A percentile compares a stretch with the other conserved stretches of the same genome.
Evolutionary conservation across 768 basidiomycete species (phyloP).

Genomic region (Gyrodon lividus): DNA sequence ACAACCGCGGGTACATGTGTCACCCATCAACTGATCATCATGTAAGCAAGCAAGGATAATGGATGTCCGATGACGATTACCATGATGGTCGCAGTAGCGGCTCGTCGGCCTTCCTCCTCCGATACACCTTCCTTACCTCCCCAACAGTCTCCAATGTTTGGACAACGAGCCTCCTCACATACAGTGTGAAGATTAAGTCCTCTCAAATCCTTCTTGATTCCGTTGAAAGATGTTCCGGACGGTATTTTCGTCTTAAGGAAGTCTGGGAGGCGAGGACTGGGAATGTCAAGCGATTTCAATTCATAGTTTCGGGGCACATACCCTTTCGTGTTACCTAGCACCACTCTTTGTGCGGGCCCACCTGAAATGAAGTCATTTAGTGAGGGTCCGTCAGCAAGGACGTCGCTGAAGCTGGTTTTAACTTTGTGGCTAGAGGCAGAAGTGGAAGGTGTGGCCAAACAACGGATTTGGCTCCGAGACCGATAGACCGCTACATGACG

Average conservation of each 20-base stretch:
- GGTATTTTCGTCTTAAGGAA: constrained; percentile 92
- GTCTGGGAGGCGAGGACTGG: constrained; percentile 80
- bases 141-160: constrained; percentile 99
- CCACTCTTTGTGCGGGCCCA: constrained; percentile 52
- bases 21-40: constrained; percentile 84
- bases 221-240: constrained; percentile 81
- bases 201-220: constrained; percentile 92
- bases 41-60: constrained; percentile 7
- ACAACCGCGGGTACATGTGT: constrained; percentile 97
- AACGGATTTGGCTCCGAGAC: constrained; percentile 33
- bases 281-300: neutral
- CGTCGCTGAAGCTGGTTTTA: constrained; percentile 48
- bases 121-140: constrained; percentile 72
- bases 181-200: constrained; percentile 93
- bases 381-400: constrained; percentile 64
- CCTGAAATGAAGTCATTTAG: constrained; percentile 82
- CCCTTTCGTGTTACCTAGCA: constrained; percentile 72
- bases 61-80: constrained; percentile 39
- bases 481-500: constrained; percentile 8
- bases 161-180: constrained; percentile 98
- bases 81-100: constrained; percentile 99
- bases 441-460: constrained; percentile 47
- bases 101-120: constrained; percentile 69
- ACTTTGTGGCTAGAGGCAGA: constrained; percentile 23
- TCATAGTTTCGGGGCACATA: constrained; percentile 32